Evolutionary conservation across 129 eudicot genomes (phyloP), one percentile per base, ranked within the genome.

Genomic region (Dittrichia graveolens): DNA sequence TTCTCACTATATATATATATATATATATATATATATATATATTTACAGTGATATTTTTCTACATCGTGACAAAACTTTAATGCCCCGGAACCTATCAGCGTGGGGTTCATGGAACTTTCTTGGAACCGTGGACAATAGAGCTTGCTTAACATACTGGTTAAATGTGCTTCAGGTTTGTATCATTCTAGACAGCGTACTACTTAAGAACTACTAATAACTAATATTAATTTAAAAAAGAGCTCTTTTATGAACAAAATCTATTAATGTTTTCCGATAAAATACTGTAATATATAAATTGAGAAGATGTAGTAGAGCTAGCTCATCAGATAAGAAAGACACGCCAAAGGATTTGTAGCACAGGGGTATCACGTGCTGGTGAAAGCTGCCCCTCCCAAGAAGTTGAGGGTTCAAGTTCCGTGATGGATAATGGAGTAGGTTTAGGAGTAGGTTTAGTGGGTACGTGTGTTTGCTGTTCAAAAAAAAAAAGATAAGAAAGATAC

Each of bases 61-160:
- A 72, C 99, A 95, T 48, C 91, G 83, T 63, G 97, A 95, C 83
- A 79, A 79, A 83, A 86, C 49, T 65, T 75, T 95, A 58, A 88
- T 95, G 97, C 99, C 99, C 41, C 82, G 56, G 76, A 95, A 91
- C 80, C 84, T 86, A 63, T 89, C 97, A 75, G 96, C 97, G 5
- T 95, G 99, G 99, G 91, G 99, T 59, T 80, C 99, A 5, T 95
- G 97, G 99, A 95, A 95, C 73, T 95, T 91, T 74, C 91, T 85
- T 18, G 99, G 99, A 79, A 84, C 85, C 15, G 65, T 76, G 43
- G 79, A 88, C 69, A 77, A 73, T 39, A 88, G 73, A 86, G 94
- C 86, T 63, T 90, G 92, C 81, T 77, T 95, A 72, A 95, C 99
- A 18, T 91, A 95, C 67, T 95, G 99, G 99, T 84, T 91, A 75